Base-by-base conservation (phyloP, 2,329 filamentous ascomycete genomes). In the Zymoseptoria ardabiliae region DNA sequence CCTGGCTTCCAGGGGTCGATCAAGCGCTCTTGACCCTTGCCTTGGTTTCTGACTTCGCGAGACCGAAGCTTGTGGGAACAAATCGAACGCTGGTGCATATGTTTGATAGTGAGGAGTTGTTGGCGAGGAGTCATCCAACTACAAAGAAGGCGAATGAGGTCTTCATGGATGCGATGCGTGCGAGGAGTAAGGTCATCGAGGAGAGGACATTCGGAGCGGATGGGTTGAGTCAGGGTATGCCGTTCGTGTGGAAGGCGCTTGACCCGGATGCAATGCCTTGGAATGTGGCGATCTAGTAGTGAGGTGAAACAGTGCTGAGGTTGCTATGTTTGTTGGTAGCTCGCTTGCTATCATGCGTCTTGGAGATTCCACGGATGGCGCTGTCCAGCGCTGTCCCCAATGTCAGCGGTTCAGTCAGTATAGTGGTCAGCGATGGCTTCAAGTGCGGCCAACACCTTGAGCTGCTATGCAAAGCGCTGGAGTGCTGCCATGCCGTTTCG, bases 171-270 rank as follows among this genome's bases (percentile, higher is more conserved):
- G 61, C 63, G 19, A 78, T 81, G 76, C 53, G 67, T 57, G 61
- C 50, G 3, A 72, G 79, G 50, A 79, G 78, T 65, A 56, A 66
- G 2, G 62, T 68, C 25, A 67, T 80, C 9, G 67, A 68, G n/a
- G 67, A 58, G 5, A 72, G 76, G n/a, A 61, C 21, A 0, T 81
- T 82, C 66, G 77, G 77, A 60, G 58, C 58, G 2, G 53, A 76
- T 4, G 79, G 78, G 0, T 69, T 81, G 51, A 74, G 72, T 62
- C 71, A 75, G 60, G 78, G 77, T 1, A 79, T 79, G 78, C 79
- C 79, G 6, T 80, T 79, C 61, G 52, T 80, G 1, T 81, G 72
- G 71, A 68, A 68, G 50, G 66, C 66, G 45, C 56, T 71, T 56
- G 69, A 72, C 56, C 71, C 71, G 7, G 65, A 61, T 28, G 60